These are phyloP conservation scores for Coniochaeta sp. DNA, from an alignment of 2,329 filamentous ascomycete genomes.

Conservation along the genomic window DNA sequence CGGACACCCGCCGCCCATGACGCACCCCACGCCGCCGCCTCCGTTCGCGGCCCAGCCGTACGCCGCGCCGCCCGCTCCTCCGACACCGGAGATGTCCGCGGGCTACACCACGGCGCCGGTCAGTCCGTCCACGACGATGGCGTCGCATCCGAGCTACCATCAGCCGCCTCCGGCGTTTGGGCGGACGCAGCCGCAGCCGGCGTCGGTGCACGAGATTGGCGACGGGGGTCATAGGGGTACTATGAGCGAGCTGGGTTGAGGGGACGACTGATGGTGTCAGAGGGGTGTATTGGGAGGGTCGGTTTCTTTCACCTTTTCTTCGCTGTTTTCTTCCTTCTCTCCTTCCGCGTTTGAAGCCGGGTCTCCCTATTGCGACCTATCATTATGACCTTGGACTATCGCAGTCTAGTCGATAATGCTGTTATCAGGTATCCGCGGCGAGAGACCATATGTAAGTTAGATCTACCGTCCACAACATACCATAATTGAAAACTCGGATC, in stretches of 20 bases:
- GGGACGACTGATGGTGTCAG: background rate
- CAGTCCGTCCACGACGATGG: background rate
- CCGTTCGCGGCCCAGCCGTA: background rate
- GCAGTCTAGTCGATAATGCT: no score
- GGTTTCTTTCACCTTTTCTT: no score
- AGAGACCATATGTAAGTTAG: no score
- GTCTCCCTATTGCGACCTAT: no score
- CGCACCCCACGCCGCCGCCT: background rate
- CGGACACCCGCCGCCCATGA: background rate
- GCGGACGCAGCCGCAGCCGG: background rate
- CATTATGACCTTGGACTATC: no score
- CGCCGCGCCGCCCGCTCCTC: background rate
- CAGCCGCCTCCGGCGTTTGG: background rate
- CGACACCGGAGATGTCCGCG: background rate
- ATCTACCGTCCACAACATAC: no score
- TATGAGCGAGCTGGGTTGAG: background rate
- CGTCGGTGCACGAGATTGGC: background rate
- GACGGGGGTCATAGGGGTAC: background rate
- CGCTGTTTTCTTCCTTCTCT: no score
- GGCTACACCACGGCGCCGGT: background rate
- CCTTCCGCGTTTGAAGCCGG: no score
- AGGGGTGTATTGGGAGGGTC: no score
- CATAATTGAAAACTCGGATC: no score
- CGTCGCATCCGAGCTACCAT: background rate
- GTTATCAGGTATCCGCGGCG: no score